Base-by-base conservation (phyloP, 1,284 basidiomycete genomes). In the Apiotrichum gracile region DNA sequence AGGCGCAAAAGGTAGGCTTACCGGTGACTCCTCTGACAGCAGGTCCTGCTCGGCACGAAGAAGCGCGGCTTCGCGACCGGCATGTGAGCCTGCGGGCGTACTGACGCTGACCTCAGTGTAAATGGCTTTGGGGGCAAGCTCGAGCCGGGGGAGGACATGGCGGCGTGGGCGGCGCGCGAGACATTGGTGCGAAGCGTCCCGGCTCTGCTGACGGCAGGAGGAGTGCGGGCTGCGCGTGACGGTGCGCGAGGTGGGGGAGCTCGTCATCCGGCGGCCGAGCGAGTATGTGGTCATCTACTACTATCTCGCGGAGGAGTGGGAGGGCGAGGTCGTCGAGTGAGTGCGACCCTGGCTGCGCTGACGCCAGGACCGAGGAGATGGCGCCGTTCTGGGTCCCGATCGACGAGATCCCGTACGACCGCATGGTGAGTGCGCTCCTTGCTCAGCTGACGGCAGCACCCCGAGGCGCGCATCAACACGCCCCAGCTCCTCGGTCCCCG, bases 61-160 rank as follows among this genome's bases (percentile, higher is more conserved):
- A 86, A 85, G 65, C 77, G 86, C 33, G 86, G 85, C 1, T 82
- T 86, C 62, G 86, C 85, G 3, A 69, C 76, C 35, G 77, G 78
- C 53, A 75, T 81, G 85, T 85, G 60, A 55, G 82, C 55, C 16
- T 8, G 7, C 8, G 16, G 5, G 2, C 12, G 10, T 6, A 33
- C 17, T 3, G 2, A 31, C 21, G 13, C 16, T 39, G 41, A n/a
- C 14, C 9, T 10, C 8, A 21, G 26, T 22, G 6, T 79, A 60
- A 86, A 86, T 60, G 85, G 85, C 2, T 88, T 86, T 59, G 86
- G 85, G 6, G 86, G 86, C 4, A 88, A 87, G 68, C 80, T 84
- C 2, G 84, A 87, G 56, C 69, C 76, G 1, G 80, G 79, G 3
- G 86, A 88, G 70, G 79, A 80, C 0, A 72, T 81, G n/a, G 54